Evolutionary conservation across 2,329 filamentous ascomycete species (phyloP).

Genomic region (Alternaria ventricosa): DNA sequence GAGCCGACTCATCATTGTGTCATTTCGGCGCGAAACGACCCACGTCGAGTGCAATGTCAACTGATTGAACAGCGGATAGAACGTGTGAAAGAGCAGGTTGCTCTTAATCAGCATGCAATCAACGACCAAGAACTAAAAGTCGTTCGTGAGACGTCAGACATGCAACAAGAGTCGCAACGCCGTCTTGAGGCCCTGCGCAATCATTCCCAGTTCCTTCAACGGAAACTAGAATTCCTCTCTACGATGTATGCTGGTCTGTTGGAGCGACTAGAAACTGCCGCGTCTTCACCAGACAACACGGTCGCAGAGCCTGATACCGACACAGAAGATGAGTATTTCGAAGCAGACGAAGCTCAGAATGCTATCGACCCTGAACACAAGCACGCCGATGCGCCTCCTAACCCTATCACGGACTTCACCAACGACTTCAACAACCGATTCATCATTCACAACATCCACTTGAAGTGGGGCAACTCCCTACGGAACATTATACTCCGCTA

Average conservation of each 20-base stretch:
- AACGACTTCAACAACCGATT: slow-evolving; percentile 98
- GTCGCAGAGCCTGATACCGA: slow-evolving; percentile 52
- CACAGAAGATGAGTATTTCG: slow-evolving; percentile 54
- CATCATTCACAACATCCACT: slow-evolving; percentile 94
- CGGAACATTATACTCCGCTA: slow-evolving; percentile 97
- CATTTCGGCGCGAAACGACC: slow-evolving; percentile 78
- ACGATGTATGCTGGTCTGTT: slow-evolving; percentile 64
- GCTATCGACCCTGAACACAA: slow-evolving; percentile 52
- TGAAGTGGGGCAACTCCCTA: slow-evolving; percentile 98
- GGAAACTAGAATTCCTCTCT: slow-evolving; percentile 65
- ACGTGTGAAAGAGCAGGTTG: slow-evolving; percentile 79
- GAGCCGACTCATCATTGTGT: slow-evolving; percentile 95
- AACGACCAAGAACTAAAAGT: slow-evolving; percentile 75
- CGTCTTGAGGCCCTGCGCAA: slow-evolving; percentile 63
- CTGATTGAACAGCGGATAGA: slow-evolving; percentile 82
- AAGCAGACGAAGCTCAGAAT: slow-evolving; percentile 62
- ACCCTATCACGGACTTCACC: slow-evolving; percentile 78
- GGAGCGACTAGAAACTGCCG: slow-evolving; percentile 64
- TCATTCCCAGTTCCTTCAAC: slow-evolving; percentile 63
- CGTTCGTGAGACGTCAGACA: slow-evolving; percentile 61
- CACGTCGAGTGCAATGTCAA: slow-evolving; percentile 83
- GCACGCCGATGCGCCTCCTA: slow-evolving; percentile 64
- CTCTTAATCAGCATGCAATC: slow-evolving; percentile 73
- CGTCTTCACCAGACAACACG: slow-evolving; percentile 64
- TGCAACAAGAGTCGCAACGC: slow-evolving; percentile 59